Base-by-base conservation (phyloP, 768 basidiomycete species). In the Hydnum rufescens region DNA sequence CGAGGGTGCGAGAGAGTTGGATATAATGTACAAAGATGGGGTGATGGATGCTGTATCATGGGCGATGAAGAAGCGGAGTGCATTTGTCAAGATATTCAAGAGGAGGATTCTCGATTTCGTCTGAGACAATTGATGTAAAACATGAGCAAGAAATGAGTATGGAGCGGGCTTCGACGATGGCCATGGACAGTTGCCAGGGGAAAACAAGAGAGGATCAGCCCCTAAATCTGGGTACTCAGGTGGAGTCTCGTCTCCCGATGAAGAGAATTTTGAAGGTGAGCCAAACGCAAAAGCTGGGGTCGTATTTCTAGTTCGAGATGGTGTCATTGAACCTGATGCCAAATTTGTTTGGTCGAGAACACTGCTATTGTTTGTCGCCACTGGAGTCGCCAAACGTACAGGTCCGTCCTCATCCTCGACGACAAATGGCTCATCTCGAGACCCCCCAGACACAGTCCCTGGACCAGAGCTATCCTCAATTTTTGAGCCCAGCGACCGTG, bases 21-120 rank as follows among this genome's bases (percentile, higher is more conserved):
- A 86, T 30, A 89, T 68, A 22, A 89, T 74, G 62, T 88, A 89
- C 4, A 88, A 66, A 32, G 82, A 71, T n/a, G 83, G 73, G 44
- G 82, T 66, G 42, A 93, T 72, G 36, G 84, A 81, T 22, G 69
- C 52, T 0, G 83, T 74, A 59, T 88, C 76, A 58, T 77, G 73
- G 34, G 67, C 62, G 55, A 78, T 70, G 51, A 93, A 71, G 22
- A 75, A 71, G 28, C 82, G 78, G 5, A 93, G 64, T 28, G 80
- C 71, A 59, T 92, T 93, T 32, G 79, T 80, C 53, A 86, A 64
- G 18, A 71, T 72, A 59, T 80, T 76, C 55, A 77, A 62, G 52
- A 87, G 86, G 31, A 68, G 61, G 49, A 77, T 81, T 26, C 85
- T 75, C 22, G 85, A 87, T 30, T 77, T 75, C 0, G 85, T 88